phyloP scores from a whole-genome alignment of 2,329 filamentous ascomycete species.

The Myriangium duriaei region DNA sequence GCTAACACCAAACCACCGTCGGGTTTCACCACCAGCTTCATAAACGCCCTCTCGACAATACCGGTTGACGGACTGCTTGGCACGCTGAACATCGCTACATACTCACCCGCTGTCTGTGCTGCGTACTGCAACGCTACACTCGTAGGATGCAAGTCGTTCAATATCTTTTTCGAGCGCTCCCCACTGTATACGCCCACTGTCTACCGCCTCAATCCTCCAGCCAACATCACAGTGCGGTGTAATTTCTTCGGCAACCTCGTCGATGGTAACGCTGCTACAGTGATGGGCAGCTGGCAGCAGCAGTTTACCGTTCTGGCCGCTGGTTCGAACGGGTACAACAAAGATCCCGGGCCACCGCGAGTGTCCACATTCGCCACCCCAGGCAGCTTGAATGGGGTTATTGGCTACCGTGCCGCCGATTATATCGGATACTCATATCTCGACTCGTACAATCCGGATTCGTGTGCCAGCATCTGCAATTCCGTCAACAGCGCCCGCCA shows the following conservation, averaged over 20 bases:
- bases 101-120: constrained; percentile 7
- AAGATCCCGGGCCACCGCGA: constrained; percentile 6
- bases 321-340: constrained; percentile 12
- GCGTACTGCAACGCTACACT: constrained; percentile 5
- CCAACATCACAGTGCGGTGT: constrained; percentile 3
- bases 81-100: no score
- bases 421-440: constrained; percentile 3
- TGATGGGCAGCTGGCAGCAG: constrained; percentile 17
- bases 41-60: no score
- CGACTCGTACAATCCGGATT: constrained; percentile 1
- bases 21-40: no score
- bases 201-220: constrained; percentile 6
- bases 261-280: constrained; percentile 14
- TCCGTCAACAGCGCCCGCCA: constrained; percentile 3
- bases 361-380: constrained; percentile 5
- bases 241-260: constrained; percentile 7
- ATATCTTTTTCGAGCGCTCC: constrained; percentile 12
- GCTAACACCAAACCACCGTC: no score
- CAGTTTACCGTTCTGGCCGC: constrained; percentile 19
- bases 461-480: constrained; percentile 9
- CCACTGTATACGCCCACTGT: constrained; percentile 11
- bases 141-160: constrained; percentile 10
- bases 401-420: background rate
- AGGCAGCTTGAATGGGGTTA: constrained; percentile 9
- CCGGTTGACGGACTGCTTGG: no score